phyloP scores from a whole-genome alignment of 257 asterid genomes.

The Vinca minor region DNA sequence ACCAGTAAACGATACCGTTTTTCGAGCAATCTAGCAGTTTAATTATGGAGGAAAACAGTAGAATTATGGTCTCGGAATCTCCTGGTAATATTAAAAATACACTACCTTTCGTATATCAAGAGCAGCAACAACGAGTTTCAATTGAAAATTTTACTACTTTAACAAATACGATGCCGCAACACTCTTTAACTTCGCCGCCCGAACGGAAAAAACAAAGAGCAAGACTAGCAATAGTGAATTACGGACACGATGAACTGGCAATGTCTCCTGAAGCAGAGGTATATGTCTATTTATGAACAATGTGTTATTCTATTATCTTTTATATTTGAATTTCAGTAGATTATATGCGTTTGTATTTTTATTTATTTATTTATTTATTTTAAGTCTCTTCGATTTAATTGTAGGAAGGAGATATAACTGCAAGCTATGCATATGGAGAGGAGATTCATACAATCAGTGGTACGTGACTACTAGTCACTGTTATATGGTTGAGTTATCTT shows the following conservation, averaged over 20 bases:
- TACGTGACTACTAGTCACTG: constrained; percentile 14
- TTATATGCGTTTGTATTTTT: constrained; percentile 1
- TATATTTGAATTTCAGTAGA: not conserved
- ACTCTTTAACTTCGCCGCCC: constrained; percentile 27
- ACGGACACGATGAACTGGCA: constrained; percentile 80
- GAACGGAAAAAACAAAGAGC: constrained; percentile 5
- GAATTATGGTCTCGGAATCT: constrained; percentile 15
- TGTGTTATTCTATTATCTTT: not conserved
- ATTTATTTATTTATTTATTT: too few species aligned
- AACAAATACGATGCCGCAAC: constrained; percentile 37
- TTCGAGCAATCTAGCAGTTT: not conserved
- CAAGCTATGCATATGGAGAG: constrained; percentile 43
- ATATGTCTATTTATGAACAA: constrained; percentile 1
- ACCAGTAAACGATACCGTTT: constrained; percentile 12
- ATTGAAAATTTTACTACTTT: constrained; percentile 33
- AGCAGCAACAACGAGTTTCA: constrained; percentile 26
- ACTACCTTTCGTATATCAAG: constrained; percentile 8
- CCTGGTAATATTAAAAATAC: constrained; percentile 24
- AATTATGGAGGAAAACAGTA: constrained; percentile 12
- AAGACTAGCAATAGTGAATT: constrained; percentile 58
- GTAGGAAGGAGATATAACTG: constrained; percentile 69
- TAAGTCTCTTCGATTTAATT: constrained; percentile 10
- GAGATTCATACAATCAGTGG: constrained; percentile 51
- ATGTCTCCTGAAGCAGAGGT: constrained; percentile 95
- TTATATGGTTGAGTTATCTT: not conserved